Conservation (phyloP, 345 rosid species). For the Leavenworthia alabamica region DNA sequence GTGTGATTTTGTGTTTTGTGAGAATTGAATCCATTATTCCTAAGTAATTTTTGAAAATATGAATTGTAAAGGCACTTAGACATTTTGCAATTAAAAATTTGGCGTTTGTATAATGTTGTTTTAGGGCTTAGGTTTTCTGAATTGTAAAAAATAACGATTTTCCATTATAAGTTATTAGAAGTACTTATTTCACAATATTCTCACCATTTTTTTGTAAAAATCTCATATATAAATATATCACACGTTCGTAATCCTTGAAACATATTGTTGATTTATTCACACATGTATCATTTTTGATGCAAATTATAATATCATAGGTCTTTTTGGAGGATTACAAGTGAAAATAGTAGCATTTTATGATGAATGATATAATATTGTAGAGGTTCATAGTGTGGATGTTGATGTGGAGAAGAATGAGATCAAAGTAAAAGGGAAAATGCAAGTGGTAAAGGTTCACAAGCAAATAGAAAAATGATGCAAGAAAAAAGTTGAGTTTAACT, state of each 20-base stretch:
- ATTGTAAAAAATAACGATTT: neutral
- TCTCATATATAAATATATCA: neutral
- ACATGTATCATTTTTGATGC: no score
- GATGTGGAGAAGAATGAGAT: constrained; percentile 57
- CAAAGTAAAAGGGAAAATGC: constrained; percentile 66
- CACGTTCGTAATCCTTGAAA: neutral
- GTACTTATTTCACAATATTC: neutral
- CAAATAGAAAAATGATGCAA: constrained; percentile 51
- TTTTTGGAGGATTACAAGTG: neutral
- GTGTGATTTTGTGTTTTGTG: no score
- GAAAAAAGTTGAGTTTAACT: constrained; percentile 60
- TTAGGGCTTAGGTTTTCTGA: neutral
- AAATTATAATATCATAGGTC: no score
- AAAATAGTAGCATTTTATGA: neutral
- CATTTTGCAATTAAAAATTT: neutral
- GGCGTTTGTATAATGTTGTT: neutral
- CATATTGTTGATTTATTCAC: neutral
- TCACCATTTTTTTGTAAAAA: neutral
- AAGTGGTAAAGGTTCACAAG: constrained; percentile 50
- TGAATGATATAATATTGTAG: constrained; percentile 26
- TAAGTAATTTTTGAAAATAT: no score
- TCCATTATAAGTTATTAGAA: neutral
- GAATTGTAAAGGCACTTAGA: no score
- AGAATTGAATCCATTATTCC: no score
- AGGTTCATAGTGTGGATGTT: constrained; percentile 58